These are phyloP conservation scores for Spergularia bocconei DNA, from an alignment of 148 eudicot genomes.

Conservation along the genomic window DNA sequence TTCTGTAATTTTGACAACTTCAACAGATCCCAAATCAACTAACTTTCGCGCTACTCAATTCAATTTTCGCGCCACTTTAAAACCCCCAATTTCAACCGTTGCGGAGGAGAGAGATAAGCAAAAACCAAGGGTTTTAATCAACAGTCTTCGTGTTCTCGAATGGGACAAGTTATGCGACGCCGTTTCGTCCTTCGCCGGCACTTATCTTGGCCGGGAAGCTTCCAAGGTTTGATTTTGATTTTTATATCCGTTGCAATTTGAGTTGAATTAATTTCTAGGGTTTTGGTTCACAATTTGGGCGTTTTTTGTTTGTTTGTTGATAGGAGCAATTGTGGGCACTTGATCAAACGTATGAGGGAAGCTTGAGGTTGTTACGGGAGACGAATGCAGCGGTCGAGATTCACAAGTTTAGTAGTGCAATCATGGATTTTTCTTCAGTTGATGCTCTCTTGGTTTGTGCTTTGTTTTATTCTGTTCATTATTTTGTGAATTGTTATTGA, in stretches of 20 bases:
- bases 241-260: background rate
- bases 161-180: conserved; percentile 89
- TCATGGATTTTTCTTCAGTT: conserved; percentile 61
- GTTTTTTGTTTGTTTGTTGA: conserved; percentile 7
- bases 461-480: background rate
- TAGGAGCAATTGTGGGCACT: conserved; percentile 68
- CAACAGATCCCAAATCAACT: background rate
- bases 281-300: conserved; percentile 2
- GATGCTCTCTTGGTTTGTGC: conserved; percentile 57
- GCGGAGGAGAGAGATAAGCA: background rate
- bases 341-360: conserved; percentile 68
- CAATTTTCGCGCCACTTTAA: conserved; percentile 27
- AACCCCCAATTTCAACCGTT: conserved; percentile 5
- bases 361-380: conserved; percentile 61
- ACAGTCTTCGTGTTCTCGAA: conserved; percentile 72
- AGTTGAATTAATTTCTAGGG: conserved; percentile 13
- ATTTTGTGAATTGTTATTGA: background rate
- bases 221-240: conserved; percentile 51
- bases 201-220: conserved; percentile 66
- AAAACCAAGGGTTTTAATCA: conserved; percentile 37
- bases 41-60: conserved; percentile 15
- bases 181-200: conserved; percentile 84
- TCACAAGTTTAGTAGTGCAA: conserved; percentile 50
- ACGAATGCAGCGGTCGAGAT: conserved; percentile 91
- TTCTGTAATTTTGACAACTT: conserved; percentile 15